Percentiles rank a stretch among this genome's conserved stretches.
These are phyloP conservation scores for Lepiota brunneoincarnata DNA, from an alignment of 768 basidiomycete genomes.

Conservation along the genomic window DNA sequence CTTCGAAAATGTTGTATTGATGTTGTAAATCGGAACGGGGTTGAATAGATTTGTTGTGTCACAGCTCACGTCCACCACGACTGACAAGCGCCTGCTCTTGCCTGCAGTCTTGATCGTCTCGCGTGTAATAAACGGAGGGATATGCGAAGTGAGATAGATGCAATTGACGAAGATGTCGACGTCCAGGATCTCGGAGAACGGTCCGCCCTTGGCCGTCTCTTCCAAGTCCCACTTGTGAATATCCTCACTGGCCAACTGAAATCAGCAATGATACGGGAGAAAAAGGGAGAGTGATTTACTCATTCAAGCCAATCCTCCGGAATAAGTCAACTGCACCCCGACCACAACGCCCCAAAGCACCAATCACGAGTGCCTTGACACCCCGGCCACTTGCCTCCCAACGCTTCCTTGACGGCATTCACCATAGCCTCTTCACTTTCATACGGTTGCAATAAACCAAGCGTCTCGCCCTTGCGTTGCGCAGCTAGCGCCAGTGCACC, in stretches of 20 bases:
- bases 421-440: conserved; percentile 86
- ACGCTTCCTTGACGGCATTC: conserved; percentile 56
- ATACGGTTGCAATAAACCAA: conserved; percentile 78
- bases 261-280: conserved; percentile 5
- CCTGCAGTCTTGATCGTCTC: conserved; percentile 76
- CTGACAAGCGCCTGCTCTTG: conserved; percentile 58
- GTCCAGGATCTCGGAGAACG: conserved; percentile 91
- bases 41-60: conserved; percentile 99
- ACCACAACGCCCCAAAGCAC: conserved; percentile 93
- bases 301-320: conserved; percentile 90
- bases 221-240: conserved; percentile 98
- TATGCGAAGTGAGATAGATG: conserved; percentile 89
- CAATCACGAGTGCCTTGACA: conserved; percentile 89
- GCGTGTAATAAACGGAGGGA: conserved; percentile 78
- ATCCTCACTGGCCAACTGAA: conserved; percentile 60
- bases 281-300: conserved; percentile 53
- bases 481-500: conserved; percentile 80
- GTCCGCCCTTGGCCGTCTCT: conserved; percentile 96
- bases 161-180: conserved; percentile 99
- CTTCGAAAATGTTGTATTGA: conserved; percentile 92
- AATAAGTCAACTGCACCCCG: conserved; percentile 94
- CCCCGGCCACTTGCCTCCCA: conserved; percentile 70
- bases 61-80: conserved; percentile 97
- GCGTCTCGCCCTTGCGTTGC: conserved; percentile 51
- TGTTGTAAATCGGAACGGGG: conserved; percentile 90